A percentile compares a stretch with the other conserved stretches of the same genome.
Conservation (phyloP, 1,284 basidiomycete genomes). For the Ustilago shanxiensis region DNA sequence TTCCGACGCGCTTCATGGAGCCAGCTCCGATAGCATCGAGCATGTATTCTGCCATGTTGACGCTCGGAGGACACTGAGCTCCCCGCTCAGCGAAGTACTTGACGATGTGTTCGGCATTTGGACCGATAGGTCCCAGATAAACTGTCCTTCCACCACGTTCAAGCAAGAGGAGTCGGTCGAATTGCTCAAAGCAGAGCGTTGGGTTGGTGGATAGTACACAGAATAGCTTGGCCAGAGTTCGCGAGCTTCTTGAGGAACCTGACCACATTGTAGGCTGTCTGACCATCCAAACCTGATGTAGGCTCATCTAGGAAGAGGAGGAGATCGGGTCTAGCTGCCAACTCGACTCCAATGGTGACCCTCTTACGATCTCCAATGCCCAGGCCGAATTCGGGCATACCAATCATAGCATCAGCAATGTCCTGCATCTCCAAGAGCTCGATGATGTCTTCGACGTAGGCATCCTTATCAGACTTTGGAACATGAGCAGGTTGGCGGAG, state of each 20-base stretch:
- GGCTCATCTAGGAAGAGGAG: constrained; percentile 73
- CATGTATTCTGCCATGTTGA: constrained; percentile 74
- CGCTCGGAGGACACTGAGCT: constrained; percentile 70
- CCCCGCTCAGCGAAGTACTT: constrained; percentile 45
- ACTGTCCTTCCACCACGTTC: constrained; percentile 47
- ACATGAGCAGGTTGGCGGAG: constrained; percentile 82
- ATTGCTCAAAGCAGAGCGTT: constrained; percentile 49
- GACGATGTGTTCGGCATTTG: constrained; percentile 36
- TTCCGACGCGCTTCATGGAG: constrained; percentile 61
- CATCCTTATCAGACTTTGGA: constrained; percentile 80
- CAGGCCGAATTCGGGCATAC: constrained; percentile 73
- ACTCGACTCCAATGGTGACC: constrained; percentile 73
- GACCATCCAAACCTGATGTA: constrained; percentile 49
- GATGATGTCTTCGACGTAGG: constrained; percentile 83
- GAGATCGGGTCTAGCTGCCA: constrained; percentile 46
- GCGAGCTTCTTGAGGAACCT: constrained; percentile 55
- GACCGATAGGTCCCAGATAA: constrained; percentile 46
- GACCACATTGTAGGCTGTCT: constrained; percentile 50
- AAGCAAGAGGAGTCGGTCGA: constrained; percentile 48
- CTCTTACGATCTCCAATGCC: constrained; percentile 78
- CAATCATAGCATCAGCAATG: constrained; percentile 81
- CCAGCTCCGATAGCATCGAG: constrained; percentile 71
- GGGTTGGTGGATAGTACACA: constrained; percentile 57
- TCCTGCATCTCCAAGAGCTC: constrained; percentile 81
- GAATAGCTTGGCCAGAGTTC: constrained; percentile 49